These are phyloP conservation scores for Xylariaceae sp. DNA, from an alignment of 2,329 filamentous ascomycete species.

Conservation along the genomic window DNA sequence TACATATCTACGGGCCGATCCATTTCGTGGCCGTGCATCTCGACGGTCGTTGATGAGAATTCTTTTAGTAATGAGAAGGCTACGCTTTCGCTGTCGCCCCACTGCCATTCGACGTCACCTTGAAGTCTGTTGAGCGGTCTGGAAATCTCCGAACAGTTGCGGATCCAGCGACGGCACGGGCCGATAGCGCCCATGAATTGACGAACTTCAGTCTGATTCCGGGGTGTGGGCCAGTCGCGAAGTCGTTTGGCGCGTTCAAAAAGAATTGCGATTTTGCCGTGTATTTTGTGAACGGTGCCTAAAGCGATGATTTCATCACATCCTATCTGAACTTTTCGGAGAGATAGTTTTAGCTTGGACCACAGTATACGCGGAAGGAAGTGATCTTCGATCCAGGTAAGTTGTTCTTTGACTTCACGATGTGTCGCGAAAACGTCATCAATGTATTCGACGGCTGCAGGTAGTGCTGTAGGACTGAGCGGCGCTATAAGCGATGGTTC, in stretches of 20 bases:
- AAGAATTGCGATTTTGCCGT: background rate
- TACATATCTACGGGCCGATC: too few relatives aligned
- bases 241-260: background rate
- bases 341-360: background rate
- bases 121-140: background rate
- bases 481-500: too few relatives aligned
- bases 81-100: background rate
- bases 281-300: background rate
- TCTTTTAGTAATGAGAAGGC: background rate
- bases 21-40: background rate
- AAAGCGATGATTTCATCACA: background rate
- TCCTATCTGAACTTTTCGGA: background rate
- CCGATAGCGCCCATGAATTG: background rate
- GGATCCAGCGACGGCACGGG: background rate
- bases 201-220: background rate
- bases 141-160: background rate
- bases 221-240: background rate
- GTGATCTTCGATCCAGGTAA: background rate
- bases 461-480: too few relatives aligned
- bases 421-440: background rate
- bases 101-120: background rate
- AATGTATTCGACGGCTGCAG: background rate
- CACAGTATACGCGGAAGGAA: background rate
- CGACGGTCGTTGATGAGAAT: background rate
- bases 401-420: background rate